Evolutionary conservation across 1,139 yeast genomes (phyloP).

Genomic region (Pichia sp.): DNA sequence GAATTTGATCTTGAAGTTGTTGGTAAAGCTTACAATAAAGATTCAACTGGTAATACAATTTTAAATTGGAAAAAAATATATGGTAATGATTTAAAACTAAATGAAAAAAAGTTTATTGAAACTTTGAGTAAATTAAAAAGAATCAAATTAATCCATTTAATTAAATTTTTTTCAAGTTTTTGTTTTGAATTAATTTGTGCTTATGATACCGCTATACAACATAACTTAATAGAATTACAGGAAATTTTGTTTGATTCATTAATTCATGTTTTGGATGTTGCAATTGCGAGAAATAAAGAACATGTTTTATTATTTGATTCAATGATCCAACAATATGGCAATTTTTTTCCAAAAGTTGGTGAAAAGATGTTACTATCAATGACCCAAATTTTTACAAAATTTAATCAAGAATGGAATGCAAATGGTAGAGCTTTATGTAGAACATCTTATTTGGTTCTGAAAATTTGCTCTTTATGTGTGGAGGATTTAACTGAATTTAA

Average conservation of each 20-base stretch:
- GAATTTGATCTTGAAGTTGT: constrained; percentile 61
- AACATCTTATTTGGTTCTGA: constrained; percentile 45
- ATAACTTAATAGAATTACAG: constrained; percentile 45
- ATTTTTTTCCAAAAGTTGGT: constrained; percentile 44
- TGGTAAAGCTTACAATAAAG: constrained; percentile 64
- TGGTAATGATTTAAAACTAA: constrained; percentile 53
- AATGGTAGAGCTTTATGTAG: constrained; percentile 62
- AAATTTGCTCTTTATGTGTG: constrained; percentile 31
- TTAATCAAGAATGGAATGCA: constrained; percentile 53
- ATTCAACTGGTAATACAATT: constrained; percentile 50
- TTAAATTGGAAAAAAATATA: constrained; percentile 49
- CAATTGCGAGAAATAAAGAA: constrained; percentile 63
- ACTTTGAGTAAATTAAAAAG: constrained; percentile 44
- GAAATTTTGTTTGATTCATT: constrained; percentile 45
- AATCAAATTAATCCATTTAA: constrained; percentile 35
- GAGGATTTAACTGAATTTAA: constrained; percentile 31
- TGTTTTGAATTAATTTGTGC: constrained; percentile 37
- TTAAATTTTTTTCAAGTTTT: constrained; percentile 51
- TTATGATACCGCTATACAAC: constrained; percentile 42
- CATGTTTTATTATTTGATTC: constrained; percentile 50
- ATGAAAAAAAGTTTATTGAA: constrained; percentile 25
- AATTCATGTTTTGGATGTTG: constrained; percentile 54
- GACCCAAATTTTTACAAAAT: constrained; percentile 42
- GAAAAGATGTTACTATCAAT: constrained; percentile 42
- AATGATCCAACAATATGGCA: constrained; percentile 30